Evolutionary conservation across 1,284 basidiomycete species (phyloP).

Genomic region (Naganishia sp.): DNA sequence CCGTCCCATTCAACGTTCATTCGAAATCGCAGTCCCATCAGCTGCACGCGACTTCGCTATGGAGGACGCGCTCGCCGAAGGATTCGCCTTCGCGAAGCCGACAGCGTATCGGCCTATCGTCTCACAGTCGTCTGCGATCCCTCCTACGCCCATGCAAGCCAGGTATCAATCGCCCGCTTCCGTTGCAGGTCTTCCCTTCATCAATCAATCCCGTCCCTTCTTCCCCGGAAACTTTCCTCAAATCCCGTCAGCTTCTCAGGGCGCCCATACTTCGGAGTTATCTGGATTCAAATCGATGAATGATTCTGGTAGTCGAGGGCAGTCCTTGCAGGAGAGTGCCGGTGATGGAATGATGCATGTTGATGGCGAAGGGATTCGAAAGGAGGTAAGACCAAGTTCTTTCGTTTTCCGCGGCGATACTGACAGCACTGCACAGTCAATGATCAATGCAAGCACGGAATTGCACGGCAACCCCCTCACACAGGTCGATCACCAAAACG

Average conservation of each 20-base stretch:
- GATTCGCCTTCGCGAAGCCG: background rate
- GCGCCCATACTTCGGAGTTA: background rate
- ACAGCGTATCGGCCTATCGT: background rate
- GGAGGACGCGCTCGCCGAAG: background rate
- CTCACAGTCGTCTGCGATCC: background rate
- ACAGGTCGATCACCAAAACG: too few species aligned
- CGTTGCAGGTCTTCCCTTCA: background rate
- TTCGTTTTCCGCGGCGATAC: too few species aligned
- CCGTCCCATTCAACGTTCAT: too few species aligned
- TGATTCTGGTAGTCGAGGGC: conserved; percentile 15
- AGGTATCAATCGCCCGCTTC: background rate
- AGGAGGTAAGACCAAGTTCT: background rate
- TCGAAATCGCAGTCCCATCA: too few species aligned
- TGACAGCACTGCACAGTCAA: too few species aligned
- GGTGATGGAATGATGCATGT: background rate
- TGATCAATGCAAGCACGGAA: too few species aligned
- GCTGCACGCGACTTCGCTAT: background rate
- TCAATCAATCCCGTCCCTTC: background rate
- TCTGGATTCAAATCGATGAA: background rate
- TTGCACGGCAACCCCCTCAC: too few species aligned
- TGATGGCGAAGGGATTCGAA: background rate
- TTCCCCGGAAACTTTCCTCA: background rate
- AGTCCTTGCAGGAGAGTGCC: too few species aligned
- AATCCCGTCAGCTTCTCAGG: too few species aligned
- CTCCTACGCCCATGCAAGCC: background rate